Percentiles rank a stretch among this genome's conserved stretches.
Evolutionary conservation across 1,139 yeast genomes (phyloP).

Genomic region (Kodamaea arcana): DNA sequence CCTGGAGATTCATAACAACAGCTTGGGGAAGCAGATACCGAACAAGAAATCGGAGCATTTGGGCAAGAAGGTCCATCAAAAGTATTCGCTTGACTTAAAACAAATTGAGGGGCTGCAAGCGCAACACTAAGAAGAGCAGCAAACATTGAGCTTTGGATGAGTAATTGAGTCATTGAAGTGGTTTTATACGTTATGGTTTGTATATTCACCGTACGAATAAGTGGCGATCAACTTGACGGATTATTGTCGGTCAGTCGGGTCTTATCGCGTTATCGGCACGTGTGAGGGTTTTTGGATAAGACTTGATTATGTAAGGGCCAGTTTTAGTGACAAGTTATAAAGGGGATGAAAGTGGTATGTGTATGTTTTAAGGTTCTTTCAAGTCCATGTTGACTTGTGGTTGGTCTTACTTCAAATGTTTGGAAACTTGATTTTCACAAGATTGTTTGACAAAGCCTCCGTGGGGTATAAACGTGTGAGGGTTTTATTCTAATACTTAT

Average conservation of each 20-base stretch:
- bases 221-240: neutral
- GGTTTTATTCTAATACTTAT: too few relatives aligned
- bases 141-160: neutral
- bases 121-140: neutral
- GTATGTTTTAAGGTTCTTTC: too few relatives aligned
- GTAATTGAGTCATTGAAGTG: neutral
- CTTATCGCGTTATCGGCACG: neutral
- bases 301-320: neutral
- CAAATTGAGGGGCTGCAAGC: slow-evolving; percentile 2
- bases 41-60: slow-evolving; percentile 50
- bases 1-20: slow-evolving; percentile 92
- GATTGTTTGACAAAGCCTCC: too few relatives aligned
- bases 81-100: neutral
- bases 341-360: too few relatives aligned
- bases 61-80: slow-evolving; percentile 46
- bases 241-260: neutral
- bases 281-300: too few relatives aligned
- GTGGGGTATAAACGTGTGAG: too few relatives aligned
- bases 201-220: neutral
- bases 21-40: slow-evolving; percentile 47
- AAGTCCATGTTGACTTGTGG: too few relatives aligned
- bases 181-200: neutral
- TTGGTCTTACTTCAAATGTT: too few relatives aligned
- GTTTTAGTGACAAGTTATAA: too few relatives aligned
- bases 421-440: too few relatives aligned